Conservation (phyloP, 768 basidiomycete species). For the Peribolospora baueri region DNA sequence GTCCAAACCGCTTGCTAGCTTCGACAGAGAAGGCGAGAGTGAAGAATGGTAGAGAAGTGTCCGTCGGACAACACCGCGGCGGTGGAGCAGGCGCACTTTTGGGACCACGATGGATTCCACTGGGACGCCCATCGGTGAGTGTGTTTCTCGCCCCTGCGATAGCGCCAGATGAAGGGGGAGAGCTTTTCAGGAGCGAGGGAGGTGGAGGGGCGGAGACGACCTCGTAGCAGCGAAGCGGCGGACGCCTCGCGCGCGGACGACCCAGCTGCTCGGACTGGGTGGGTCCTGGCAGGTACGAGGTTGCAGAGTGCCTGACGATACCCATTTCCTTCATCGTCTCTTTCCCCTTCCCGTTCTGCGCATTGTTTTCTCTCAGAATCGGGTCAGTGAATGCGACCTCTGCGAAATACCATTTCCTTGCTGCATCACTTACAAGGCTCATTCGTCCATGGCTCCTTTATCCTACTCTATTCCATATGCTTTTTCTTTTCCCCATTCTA, state of each 20-base stretch:
- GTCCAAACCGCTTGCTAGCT: too few species aligned
- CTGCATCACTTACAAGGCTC: background rate
- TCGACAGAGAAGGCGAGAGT: too few species aligned
- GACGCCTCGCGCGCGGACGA: background rate
- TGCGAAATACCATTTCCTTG: too few species aligned
- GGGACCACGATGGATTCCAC: background rate
- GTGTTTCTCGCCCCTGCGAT: background rate
- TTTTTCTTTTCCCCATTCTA: background rate
- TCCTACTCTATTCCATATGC: background rate
- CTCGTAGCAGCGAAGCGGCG: slow-evolving; percentile 1
- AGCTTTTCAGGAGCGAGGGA: background rate
- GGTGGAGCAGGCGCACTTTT: background rate
- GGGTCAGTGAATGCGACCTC: background rate
- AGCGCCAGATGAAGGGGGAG: too few species aligned
- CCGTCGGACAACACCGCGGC: slow-evolving; percentile 2
- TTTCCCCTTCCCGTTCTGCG: background rate
- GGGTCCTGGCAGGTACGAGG: slow-evolving; percentile 6
- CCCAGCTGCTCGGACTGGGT: background rate
- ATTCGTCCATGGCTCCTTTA: slow-evolving; percentile 7
- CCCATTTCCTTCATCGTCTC: background rate
- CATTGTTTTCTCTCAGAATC: background rate
- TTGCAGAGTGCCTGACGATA: slow-evolving; percentile 4
- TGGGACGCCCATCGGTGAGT: background rate
- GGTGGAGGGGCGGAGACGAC: slow-evolving; percentile 3
- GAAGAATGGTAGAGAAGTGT: background rate